Evolutionary conservation across 176 grass and related monocot genomes (phyloP).

Genomic region (Oropetium thomaeum): DNA sequence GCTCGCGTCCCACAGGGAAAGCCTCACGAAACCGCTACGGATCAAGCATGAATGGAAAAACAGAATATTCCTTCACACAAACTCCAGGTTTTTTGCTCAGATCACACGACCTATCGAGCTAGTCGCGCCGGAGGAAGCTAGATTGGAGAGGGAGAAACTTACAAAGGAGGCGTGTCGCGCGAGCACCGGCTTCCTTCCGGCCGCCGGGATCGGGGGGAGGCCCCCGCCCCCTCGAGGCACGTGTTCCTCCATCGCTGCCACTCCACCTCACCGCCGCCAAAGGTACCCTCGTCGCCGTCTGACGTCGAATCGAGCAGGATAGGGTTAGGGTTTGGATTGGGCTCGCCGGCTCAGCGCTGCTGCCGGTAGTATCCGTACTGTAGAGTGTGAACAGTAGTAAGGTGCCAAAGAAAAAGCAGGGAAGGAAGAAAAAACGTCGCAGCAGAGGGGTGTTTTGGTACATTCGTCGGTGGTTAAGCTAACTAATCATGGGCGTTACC

Average conservation of each 20-base stretch:
- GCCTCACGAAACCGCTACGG: background rate
- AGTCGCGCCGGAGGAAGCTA: background rate
- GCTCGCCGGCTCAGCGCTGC: background rate
- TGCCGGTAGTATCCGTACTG: slow-evolving; percentile 18
- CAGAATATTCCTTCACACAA: background rate
- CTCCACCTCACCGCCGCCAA: background rate
- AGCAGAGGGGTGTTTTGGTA: slow-evolving; percentile 8
- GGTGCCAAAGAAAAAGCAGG: background rate
- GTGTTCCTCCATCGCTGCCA: slow-evolving; percentile 36
- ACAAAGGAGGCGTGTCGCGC: slow-evolving; percentile 70
- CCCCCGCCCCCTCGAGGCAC: slow-evolving; percentile 35
- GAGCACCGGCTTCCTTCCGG: slow-evolving; percentile 50
- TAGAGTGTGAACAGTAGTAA: slow-evolving; percentile 42
- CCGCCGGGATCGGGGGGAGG: slow-evolving; percentile 53
- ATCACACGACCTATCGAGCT: slow-evolving; percentile 13
- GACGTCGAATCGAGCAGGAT: background rate
- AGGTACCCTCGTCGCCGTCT: background rate
- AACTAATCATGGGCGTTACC: background rate
- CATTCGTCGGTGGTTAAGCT: background rate
- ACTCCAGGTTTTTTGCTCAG: slow-evolving; percentile 19
- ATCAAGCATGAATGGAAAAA: slow-evolving; percentile 4
- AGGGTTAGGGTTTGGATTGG: slow-evolving; percentile 43
- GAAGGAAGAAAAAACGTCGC: background rate
- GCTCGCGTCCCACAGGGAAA: background rate
- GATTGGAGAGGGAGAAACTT: slow-evolving; percentile 29